A percentile compares a stretch with the other conserved stretches of the same genome.
phyloP scores from a whole-genome alignment of 805 yeast genomes.

The Pichia cephalocereana region DNA sequence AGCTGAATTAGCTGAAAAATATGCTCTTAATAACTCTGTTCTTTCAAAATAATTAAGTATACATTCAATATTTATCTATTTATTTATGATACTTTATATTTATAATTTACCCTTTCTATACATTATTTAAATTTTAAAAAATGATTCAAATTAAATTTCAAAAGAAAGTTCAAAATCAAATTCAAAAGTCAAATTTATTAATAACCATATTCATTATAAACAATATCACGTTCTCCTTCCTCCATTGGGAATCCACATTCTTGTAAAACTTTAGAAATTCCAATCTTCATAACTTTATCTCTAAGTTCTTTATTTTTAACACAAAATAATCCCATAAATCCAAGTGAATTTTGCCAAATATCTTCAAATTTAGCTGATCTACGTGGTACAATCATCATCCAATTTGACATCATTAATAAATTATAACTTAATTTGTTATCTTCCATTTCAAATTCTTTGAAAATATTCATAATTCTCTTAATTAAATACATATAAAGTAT shows the following conservation, averaged over 20 bases:
- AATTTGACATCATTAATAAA: constrained; percentile 68
- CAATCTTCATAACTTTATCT: constrained; percentile 36
- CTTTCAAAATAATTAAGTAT: constrained; percentile 12
- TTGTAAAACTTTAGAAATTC: constrained; percentile 45
- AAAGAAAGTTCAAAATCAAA: too few relatives aligned
- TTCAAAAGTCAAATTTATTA: constrained; percentile 18
- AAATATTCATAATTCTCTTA: constrained; percentile 59
- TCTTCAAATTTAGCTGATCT: constrained; percentile 42
- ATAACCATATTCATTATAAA: constrained; percentile 59
- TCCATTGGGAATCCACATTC: constrained; percentile 55
- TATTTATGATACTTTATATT: too few relatives aligned
- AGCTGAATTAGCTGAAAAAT: constrained; percentile 82
- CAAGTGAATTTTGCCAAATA: constrained; percentile 71
- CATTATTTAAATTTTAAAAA: too few relatives aligned
- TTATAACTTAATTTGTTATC: constrained; percentile 57
- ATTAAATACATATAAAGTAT: constrained; percentile 64
- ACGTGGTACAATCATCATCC: constrained; percentile 87
- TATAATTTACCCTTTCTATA: not conserved
- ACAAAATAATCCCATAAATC: constrained; percentile 66
- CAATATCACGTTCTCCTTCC: constrained; percentile 38
- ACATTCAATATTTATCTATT: not conserved
- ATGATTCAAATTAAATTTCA: too few relatives aligned
- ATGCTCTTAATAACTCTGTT: constrained; percentile 74
- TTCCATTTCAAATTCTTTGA: constrained; percentile 40
- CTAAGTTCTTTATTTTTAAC: constrained; percentile 58